Base-by-base conservation (phyloP, 345 rosid genomes). In the Iberis pinnata region DNA sequence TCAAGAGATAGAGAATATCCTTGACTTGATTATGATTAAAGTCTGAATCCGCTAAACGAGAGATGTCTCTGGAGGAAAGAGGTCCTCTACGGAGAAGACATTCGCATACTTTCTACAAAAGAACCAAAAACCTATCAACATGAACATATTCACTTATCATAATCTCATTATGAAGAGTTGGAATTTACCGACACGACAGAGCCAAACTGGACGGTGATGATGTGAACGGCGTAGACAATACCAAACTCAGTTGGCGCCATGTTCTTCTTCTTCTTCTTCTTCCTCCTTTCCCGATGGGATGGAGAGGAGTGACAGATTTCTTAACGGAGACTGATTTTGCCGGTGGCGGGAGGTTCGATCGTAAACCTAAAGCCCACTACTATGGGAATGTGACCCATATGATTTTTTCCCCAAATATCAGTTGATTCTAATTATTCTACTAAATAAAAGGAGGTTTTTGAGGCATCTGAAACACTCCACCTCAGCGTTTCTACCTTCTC, bases 131-230 rank as follows among this genome's bases (percentile, higher is more conserved):
- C 13, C 57, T n/a, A n/a, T n/a, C n/a, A n/a, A n/a, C n/a, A n/a
- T n/a, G n/a, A n/a, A n/a, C n/a, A n/a, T n/a, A n/a, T n/a, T n/a
- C n/a, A n/a, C n/a, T n/a, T n/a, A n/a, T n/a, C n/a, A n/a, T n/a
- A n/a, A n/a, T n/a, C n/a, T n/a, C n/a, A n/a, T n/a, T n/a, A n/a
- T n/a, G 29, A 52, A 24, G 35, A 57, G 58, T 40, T 63, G 0
- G 18, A 45, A 27, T 15, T 56, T 75, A 87, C 98, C n/a, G 95
- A 66, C 32, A 81, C 93, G 22, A 79, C 81, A 62, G 80, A 67
- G 29, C 98, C 98, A 53, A 92, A 92, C 58, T 82, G 88, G 57
- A 70, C 68, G 55, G 80, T 75, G 75, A 88, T 72, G 53, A 88
- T 67, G 56, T 87, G 80, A 29, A 71, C 77, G 61, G 95, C 95